phyloP scores from a whole-genome alignment of 2,329 filamentous ascomycete species.

The Epichloe sp. region DNA sequence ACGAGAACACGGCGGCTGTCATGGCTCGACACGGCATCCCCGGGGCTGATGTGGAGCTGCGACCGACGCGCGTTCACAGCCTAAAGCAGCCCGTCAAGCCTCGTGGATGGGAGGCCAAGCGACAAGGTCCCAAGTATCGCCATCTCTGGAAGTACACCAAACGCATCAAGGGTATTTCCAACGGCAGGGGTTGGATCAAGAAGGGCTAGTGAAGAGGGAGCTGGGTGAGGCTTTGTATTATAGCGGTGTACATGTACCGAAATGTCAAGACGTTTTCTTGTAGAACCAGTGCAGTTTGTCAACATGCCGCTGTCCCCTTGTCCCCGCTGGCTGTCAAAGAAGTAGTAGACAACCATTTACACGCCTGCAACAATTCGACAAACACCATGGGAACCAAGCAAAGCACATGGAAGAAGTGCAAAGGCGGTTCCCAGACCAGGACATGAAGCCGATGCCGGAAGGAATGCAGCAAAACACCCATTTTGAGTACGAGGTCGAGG shows the following conservation, averaged over 20 bases:
- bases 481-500: too few relatives aligned
- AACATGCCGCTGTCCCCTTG: neutral
- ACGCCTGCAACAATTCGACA: too few relatives aligned
- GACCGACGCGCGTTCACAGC: conserved; percentile 61
- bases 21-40: conserved; percentile 68
- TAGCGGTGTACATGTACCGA: conserved; percentile 5
- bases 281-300: neutral
- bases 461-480: too few relatives aligned
- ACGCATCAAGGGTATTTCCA: conserved; percentile 36
- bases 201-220: conserved; percentile 6
- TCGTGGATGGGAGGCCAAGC: conserved; percentile 54
- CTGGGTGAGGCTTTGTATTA: conserved; percentile 4
- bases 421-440: too few relatives aligned
- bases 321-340: too few relatives aligned
- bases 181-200: conserved; percentile 29
- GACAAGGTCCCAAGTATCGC: conserved; percentile 50
- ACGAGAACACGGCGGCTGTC: conserved; percentile 73
- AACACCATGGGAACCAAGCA: too few relatives aligned
- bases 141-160: conserved; percentile 53
- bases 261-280: neutral
- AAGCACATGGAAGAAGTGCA: too few relatives aligned
- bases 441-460: too few relatives aligned
- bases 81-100: conserved; percentile 48
- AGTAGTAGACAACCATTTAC: too few relatives aligned
- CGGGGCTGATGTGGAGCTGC: conserved; percentile 74